phyloP scores from a whole-genome alignment of 306 rosid species.

The Heteromeles arbutifolia region DNA sequence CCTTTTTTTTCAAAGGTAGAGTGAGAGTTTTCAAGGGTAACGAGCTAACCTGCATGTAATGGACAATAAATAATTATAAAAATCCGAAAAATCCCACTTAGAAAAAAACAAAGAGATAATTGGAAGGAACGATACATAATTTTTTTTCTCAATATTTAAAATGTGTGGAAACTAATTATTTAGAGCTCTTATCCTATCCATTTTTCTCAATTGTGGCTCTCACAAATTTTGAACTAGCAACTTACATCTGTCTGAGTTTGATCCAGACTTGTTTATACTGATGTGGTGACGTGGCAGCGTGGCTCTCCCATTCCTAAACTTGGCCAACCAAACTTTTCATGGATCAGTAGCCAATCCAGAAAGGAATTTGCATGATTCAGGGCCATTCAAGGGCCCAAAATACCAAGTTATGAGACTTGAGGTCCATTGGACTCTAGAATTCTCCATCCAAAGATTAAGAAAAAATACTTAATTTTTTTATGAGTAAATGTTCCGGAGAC shows the following conservation, averaged over 20 bases:
- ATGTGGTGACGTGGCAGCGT: background rate
- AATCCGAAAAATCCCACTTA: background rate
- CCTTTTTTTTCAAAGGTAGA: constrained; percentile 1
- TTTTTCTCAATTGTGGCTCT: constrained; percentile 35
- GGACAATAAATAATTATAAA: constrained; percentile 12
- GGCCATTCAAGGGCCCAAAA: background rate
- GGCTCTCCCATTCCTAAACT: background rate
- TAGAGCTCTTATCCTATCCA: constrained; percentile 55
- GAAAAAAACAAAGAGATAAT: constrained; percentile 27
- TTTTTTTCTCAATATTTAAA: constrained; percentile 14
- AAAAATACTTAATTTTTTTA: too few species aligned
- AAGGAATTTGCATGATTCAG: background rate
- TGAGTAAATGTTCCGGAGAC: background rate
- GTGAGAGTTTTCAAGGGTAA: background rate
- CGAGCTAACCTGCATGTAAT: background rate
- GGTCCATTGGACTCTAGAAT: background rate
- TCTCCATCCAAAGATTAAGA: background rate
- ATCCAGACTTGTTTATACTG: background rate
- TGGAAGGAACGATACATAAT: constrained; percentile 5
- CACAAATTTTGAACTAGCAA: background rate
- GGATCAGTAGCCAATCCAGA: background rate
- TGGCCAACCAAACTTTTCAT: background rate
- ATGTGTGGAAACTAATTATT: constrained; percentile 46
- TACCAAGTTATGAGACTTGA: background rate
- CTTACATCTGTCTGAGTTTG: background rate